Conservation (phyloP, 352 stramenopile species). For the Blastocystis sp. region DNA sequence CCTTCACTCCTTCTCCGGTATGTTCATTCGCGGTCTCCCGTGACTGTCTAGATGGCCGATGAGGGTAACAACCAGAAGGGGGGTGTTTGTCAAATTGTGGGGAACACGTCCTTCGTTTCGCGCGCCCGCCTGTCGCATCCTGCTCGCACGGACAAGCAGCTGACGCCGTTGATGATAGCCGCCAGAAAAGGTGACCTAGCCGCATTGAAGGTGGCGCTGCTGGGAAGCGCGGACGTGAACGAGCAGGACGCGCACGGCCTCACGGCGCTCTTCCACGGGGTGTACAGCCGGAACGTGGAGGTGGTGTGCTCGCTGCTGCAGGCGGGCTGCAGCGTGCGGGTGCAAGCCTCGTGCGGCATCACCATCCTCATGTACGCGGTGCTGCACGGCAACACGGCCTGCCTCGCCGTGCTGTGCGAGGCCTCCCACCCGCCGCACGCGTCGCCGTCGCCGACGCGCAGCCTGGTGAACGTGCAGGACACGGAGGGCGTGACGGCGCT, state of each 20-base stretch:
- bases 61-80: background rate
- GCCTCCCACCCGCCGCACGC: background rate
- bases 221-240: background rate
- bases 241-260: constrained; percentile 59
- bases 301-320: constrained; percentile 21
- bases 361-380: constrained; percentile 47
- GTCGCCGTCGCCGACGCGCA: background rate
- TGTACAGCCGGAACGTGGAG: constrained; percentile 16
- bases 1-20: constrained; percentile 16
- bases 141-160: background rate
- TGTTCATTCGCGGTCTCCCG: too few relatives aligned
- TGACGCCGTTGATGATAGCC: constrained; percentile 15
- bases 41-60: constrained; percentile 13
- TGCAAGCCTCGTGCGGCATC: constrained; percentile 1
- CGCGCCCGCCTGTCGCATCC: background rate
- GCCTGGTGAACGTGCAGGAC: constrained; percentile 47
- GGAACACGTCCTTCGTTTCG: constrained; percentile 22
- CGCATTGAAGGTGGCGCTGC: background rate
- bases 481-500: constrained; percentile 48
- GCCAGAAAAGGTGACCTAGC: constrained; percentile 30
- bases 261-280: constrained; percentile 45
- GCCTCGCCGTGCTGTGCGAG: background rate
- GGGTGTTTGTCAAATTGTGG: background rate
- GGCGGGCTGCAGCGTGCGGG: background rate
- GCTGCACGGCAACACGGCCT: background rate